Percentiles rank a stretch among this genome's conserved stretches.
These are phyloP conservation scores for Spinellus fusiger DNA, from an alignment of 192 early-diverging fungal genomes.

Conservation along the genomic window DNA sequence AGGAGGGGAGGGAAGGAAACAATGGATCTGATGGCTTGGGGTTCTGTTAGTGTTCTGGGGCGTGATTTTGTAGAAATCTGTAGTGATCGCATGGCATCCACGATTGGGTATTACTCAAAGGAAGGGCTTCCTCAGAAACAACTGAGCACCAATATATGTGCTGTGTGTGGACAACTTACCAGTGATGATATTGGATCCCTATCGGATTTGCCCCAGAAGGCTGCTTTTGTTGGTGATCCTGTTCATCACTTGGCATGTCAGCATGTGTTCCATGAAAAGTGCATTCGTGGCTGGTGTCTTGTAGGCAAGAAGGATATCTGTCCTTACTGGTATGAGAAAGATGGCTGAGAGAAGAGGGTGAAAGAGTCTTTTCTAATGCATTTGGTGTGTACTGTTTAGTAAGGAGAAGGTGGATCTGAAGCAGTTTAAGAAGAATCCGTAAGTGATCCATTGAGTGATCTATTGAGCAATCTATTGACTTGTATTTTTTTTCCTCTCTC, in stretches of 20 bases:
- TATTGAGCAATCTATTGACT: too few relatives aligned
- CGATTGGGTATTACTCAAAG: conserved; percentile 55
- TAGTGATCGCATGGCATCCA: conserved; percentile 55
- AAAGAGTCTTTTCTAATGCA: background rate
- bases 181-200: conserved; percentile 30
- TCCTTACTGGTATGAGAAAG: conserved; percentile 46
- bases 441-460: conserved; percentile 16
- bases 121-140: conserved; percentile 55
- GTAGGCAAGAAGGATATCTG: conserved; percentile 61
- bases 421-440: conserved; percentile 56
- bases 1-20: background rate
- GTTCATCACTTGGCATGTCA: conserved; percentile 42
- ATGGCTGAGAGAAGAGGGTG: too few relatives aligned
- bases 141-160: conserved; percentile 46
- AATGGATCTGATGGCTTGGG: background rate
- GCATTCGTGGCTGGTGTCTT: conserved; percentile 60
- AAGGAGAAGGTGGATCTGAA: conserved; percentile 60
- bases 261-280: conserved; percentile 57
- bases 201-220: conserved; percentile 23
- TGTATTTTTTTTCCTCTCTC: too few relatives aligned
- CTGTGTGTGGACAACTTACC: conserved; percentile 51
- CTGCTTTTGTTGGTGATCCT: conserved; percentile 20
- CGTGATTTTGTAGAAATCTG: conserved; percentile 61
- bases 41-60: conserved; percentile 40
- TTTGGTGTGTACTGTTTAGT: conserved; percentile 22